These are phyloP conservation scores for Fusarium albidum DNA, from an alignment of 2,329 filamentous ascomycete genomes.

Conservation along the genomic window DNA sequence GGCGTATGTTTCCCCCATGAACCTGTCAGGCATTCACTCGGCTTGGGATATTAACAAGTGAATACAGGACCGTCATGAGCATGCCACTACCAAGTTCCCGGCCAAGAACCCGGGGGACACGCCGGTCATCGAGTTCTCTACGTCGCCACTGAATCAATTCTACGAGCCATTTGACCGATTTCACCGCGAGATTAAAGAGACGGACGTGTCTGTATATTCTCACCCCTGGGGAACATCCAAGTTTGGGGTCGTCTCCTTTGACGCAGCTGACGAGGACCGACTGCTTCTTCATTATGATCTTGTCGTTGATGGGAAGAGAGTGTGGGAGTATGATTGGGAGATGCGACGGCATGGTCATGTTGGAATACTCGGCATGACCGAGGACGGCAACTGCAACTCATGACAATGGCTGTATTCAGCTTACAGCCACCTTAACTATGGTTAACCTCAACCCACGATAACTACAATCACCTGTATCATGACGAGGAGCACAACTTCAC, in stretches of 20 bases:
- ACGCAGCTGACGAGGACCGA: not conserved
- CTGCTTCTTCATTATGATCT: not conserved
- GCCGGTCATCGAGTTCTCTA: conserved; percentile 5
- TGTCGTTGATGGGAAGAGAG: not conserved
- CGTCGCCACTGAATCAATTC: conserved; percentile 5
- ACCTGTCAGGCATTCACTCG: no score
- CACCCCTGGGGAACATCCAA: not conserved
- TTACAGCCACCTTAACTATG: no score
- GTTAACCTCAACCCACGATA: no score
- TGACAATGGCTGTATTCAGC: no score
- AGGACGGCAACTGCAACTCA: no score
- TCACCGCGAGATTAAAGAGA: conserved; percentile 1
- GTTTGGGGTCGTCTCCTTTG: not conserved
- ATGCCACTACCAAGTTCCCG: not conserved
- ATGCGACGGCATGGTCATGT: not conserved
- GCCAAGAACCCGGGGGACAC: not conserved
- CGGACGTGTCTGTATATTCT: not conserved
- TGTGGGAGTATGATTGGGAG: not conserved
- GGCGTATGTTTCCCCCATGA: no score
- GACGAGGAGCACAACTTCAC: no score
- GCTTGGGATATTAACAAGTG: not conserved
- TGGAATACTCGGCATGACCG: no score
- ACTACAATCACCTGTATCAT: no score
- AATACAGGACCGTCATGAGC: not conserved
- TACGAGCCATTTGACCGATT: conserved; percentile 6